Conservation (phyloP, 225 moss, liverwort and hornwort genomes). For the Physcomitrellopsis africana region DNA sequence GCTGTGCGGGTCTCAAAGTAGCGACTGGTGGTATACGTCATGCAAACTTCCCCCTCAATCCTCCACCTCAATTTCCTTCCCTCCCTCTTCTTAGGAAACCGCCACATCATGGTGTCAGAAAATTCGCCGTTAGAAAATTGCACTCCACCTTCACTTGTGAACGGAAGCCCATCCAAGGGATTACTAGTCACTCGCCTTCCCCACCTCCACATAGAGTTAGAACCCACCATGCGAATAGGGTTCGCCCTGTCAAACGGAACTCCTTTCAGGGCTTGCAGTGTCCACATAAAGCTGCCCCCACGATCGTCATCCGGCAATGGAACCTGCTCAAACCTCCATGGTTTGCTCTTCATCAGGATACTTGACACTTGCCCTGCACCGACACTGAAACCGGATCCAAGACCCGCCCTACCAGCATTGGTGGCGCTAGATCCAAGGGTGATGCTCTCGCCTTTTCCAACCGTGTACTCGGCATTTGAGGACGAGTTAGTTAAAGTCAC, state of each 20-base stretch:
- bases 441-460: constrained; percentile 22
- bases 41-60: constrained; percentile 31
- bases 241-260: constrained; percentile 28
- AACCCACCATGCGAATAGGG: constrained; percentile 30
- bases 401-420: background rate
- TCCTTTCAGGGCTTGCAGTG: constrained; percentile 39
- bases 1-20: constrained; percentile 46
- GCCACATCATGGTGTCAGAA: constrained; percentile 37
- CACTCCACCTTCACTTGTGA: constrained; percentile 43
- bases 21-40: constrained; percentile 35
- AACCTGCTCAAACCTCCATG: constrained; percentile 48
- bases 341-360: constrained; percentile 29
- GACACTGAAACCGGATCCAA: background rate
- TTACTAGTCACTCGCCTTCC: constrained; percentile 32
- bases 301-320: constrained; percentile 17
- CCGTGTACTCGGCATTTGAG: constrained; percentile 17
- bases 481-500: constrained; percentile 45
- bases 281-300: constrained; percentile 42
- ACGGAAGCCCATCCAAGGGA: constrained; percentile 36
- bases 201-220: constrained; percentile 33
- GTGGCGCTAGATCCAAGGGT: background rate
- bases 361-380: background rate
- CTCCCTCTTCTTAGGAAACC: constrained; percentile 15
- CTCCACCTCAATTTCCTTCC: constrained; percentile 28
- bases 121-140: constrained; percentile 32